A percentile compares a stretch with the other conserved stretches of the same genome.
phyloP scores from a whole-genome alignment of 805 yeast genomes.

The Tetrapisispora pingtungensis region DNA sequence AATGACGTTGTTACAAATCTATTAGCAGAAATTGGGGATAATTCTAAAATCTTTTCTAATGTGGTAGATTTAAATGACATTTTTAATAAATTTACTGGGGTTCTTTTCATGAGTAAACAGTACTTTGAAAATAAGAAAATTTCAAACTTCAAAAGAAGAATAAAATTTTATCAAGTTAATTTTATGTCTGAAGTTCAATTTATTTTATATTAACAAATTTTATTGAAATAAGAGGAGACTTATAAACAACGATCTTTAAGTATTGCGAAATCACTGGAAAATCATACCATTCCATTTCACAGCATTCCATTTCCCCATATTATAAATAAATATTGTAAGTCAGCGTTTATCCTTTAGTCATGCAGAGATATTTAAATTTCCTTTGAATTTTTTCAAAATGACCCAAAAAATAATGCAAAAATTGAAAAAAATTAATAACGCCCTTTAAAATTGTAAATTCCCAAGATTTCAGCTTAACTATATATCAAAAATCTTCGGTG shows the following conservation, averaged over 20 bases:
- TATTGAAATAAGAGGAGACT: no score
- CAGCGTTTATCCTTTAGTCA: background rate
- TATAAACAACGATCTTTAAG: no score
- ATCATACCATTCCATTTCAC: background rate
- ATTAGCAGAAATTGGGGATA: constrained; percentile 11
- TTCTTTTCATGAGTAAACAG: background rate
- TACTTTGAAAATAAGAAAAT: background rate
- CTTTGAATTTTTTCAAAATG: background rate
- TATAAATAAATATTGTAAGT: background rate
- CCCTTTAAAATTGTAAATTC: background rate
- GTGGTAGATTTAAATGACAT: constrained; percentile 4
- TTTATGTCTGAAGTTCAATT: no score
- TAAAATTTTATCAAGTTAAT: no score
- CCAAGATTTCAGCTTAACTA: background rate
- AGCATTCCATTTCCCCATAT: no score
- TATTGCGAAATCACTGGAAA: no score
- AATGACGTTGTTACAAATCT: constrained; percentile 17
- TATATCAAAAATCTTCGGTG: background rate
- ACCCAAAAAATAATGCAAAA: no score
- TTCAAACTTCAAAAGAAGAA: no score
- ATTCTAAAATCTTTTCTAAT: constrained; percentile 16
- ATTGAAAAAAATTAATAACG: background rate
- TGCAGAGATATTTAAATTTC: background rate
- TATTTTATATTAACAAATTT: no score
- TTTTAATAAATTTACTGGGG: background rate